Percentiles rank a stretch among this genome's conserved stretches.
phyloP scores from a whole-genome alignment of 306 rosid genomes.

The Medicago ruthenica region DNA sequence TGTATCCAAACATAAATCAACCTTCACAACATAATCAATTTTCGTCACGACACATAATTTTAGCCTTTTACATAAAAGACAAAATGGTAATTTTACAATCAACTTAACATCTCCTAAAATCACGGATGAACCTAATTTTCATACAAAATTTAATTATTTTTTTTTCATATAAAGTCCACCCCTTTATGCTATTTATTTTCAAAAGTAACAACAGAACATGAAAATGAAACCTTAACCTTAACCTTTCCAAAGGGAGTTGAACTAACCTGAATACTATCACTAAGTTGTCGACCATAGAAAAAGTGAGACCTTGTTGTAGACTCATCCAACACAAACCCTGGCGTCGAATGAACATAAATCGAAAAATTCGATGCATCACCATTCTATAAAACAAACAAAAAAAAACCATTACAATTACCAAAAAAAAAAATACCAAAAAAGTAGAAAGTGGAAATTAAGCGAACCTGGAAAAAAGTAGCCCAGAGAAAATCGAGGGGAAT shows the following conservation, averaged over 20 bases:
- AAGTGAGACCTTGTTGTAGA: slow-evolving; percentile 53
- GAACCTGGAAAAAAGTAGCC: slow-evolving; percentile 87
- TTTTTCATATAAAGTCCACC: background rate
- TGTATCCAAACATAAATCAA: too few relatives aligned
- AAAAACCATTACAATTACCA: background rate
- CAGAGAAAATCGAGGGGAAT: slow-evolving; percentile 95
- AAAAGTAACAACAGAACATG: background rate
- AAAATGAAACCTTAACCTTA: background rate
- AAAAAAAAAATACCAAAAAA: background rate
- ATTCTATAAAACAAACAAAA: slow-evolving; percentile 41
- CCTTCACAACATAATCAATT: too few relatives aligned
- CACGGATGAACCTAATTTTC: background rate
- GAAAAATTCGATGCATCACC: slow-evolving; percentile 62
- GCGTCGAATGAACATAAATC: slow-evolving; percentile 63
- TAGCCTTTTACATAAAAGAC: background rate
- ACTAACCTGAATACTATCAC: slow-evolving; percentile 57
- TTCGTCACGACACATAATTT: too few relatives aligned
- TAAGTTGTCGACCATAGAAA: slow-evolving; percentile 57
- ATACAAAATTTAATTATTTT: background rate
- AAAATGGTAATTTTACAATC: background rate
- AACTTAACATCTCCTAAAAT: background rate
- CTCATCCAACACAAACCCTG: slow-evolving; percentile 58
- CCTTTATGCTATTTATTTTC: background rate
- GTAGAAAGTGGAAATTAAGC: background rate
- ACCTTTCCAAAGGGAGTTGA: background rate